Base-by-base conservation (phyloP, 2,329 filamentous ascomycete genomes). In the Hysterium pulicare region DNA sequence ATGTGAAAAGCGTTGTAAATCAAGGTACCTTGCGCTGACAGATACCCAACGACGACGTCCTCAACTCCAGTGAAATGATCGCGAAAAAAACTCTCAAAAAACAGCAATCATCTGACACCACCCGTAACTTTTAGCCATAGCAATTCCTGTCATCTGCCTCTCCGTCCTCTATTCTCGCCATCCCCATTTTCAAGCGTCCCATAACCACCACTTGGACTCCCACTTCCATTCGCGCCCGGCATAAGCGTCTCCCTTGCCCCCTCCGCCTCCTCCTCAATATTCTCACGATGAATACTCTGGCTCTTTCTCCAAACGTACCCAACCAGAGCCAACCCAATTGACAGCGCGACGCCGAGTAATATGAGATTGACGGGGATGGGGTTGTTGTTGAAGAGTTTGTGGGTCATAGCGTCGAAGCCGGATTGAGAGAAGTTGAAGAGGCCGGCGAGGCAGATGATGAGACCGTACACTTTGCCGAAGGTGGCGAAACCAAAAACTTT, bases 401-500 rank as follows among this genome's bases (percentile, higher is more conserved):
- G 87, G 31, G 90, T 89, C 26, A 91, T 63, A 19, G 83, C 80
- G 63, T 95, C 90, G 24, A 95, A 74, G 0, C 79, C 88, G 4
- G 84, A 84, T 70, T 95, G 89, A 1, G 80, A 80, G 58, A 96
- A 90, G 67, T 94, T 95, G 58, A 90, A 77, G 1, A 95, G 64
- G 0, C 90, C 90, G 0, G 89, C 84, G 2, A 93, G 70, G 66
- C 87, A 94, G 54, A 95, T 95, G 51, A 95, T 86, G 16, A 90
- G 76, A 9, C 90, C 90, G 66, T 95, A 95, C n/a, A 96, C 89
- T 44, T 87, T 95, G 34, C 90, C 90, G 54, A 95, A 95, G 0
- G 89, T 95, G 47, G 83, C 65, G 69, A 95, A 95, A 13, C 90
- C 90, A 62, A 95, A 95, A 26, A 95, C 89, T 69, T 95, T 95